Base-by-base conservation (phyloP, 306 rosid genomes). In the Argentina anserina region DNA sequence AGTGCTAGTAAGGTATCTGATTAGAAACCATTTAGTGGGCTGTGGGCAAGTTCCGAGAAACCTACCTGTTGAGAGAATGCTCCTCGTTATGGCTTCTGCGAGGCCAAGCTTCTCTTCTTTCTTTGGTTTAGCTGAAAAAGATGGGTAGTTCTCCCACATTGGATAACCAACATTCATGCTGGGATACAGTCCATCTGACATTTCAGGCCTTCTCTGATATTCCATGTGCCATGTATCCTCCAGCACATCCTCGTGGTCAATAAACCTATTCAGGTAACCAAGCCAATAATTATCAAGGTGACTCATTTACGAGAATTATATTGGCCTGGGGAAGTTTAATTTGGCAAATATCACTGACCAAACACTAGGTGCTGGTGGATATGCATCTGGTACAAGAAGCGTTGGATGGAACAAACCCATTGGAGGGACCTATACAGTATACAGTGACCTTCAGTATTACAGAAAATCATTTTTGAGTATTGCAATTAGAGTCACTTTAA, bases 361-460 rank as follows among this genome's bases (percentile, higher is more conserved):
- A 58, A 89, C 78, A 39, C 98, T 92, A n/a, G 96, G 96, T 59
- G 98, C 95, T 33, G 91, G 91, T 81, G 97, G 98, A 91, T 83
- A 94, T 76, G 87, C 89, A 43, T 94, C 96, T 23, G 97, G 97
- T 81, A 85, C 96, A 79, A 94, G 81, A 73, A 94, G 95, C 78
- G 15, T 86, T 77, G 98, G 98, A 82, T 80, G 84, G 85, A 94
- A 91, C 90, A 94, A 79, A 73, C 98, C 98, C 97, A 94, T 89
- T 6, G 98, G 96, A 71, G 97, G 97, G 75, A 94, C 98, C 98
- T 91, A 50, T 40, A 37, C 36, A 70, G 66, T 46, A 13, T 77
- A 62, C 46, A 21, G 39, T 69, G 52, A 63, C 47, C 63, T 34
- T 53, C 28, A 81, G 29, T 55, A 66, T 73, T 76, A 39, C 20